Evolutionary conservation across 2,329 filamentous ascomycete genomes (phyloP).

Genomic region (Ophiostoma sp.): DNA sequence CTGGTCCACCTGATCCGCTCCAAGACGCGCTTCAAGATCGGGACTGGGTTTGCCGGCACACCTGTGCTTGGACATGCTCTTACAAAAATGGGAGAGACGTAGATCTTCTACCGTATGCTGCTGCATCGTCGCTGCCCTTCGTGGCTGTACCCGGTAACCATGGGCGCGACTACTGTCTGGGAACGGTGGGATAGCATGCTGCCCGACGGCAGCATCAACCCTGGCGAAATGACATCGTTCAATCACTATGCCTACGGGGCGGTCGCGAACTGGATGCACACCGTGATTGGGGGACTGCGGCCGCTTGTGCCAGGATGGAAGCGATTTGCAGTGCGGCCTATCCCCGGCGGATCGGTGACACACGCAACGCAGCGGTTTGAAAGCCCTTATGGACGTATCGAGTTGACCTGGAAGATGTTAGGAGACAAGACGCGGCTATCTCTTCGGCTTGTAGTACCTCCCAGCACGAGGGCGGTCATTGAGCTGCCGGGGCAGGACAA

Average conservation of each 20-base stretch:
- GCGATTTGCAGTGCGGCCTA: conserved; percentile 1
- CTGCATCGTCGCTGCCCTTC: conserved; percentile 34
- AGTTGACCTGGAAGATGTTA: not conserved
- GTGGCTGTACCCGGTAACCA: conserved; percentile 38
- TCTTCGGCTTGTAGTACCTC: not conserved
- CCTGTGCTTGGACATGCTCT: not conserved
- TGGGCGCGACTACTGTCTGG: conserved; percentile 39
- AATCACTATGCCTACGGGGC: conserved; percentile 27
- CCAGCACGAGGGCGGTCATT: not conserved
- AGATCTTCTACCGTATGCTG: not conserved
- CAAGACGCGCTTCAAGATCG: conserved; percentile 2
- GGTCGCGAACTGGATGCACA: conserved; percentile 16
- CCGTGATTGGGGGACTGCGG: conserved; percentile 11
- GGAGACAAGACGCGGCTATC: not conserved
- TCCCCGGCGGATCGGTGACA: not conserved
- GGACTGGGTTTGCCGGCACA: not conserved
- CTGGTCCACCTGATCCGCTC: not conserved
- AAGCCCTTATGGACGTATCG: not conserved
- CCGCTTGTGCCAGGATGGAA: conserved; percentile 14
- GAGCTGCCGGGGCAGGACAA: not conserved
- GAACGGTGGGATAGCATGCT: conserved; percentile 41
- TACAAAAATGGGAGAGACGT: not conserved
- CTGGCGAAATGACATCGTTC: conserved; percentile 39
- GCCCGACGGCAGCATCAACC: conserved; percentile 36
- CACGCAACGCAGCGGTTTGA: conserved; percentile 1